phyloP scores from a whole-genome alignment of 139 green algal species.

The Chlorella sp. region DNA sequence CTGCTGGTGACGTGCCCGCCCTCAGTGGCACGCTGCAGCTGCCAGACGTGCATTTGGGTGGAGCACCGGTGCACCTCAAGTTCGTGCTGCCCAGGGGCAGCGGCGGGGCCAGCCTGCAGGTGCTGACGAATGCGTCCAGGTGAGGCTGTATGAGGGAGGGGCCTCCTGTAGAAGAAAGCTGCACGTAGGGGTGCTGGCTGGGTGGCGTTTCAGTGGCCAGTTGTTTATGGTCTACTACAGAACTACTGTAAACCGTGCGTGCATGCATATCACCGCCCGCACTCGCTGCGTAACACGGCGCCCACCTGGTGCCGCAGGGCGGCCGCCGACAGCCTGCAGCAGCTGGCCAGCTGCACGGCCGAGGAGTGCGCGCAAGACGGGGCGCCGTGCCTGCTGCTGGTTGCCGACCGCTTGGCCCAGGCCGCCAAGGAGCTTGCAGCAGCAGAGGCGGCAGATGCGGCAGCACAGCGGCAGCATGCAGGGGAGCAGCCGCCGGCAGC shows the following conservation, averaged over 20 bases:
- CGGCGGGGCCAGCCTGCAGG: background rate
- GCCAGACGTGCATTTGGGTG: background rate
- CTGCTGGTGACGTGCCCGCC: background rate
- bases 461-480: background rate
- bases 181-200: too few species aligned
- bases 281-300: too few species aligned
- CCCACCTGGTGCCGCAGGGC: background rate
- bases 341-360: background rate
- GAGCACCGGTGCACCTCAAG: background rate
- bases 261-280: too few species aligned
- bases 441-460: background rate
- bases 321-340: constrained; percentile 3
- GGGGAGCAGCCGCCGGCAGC: background rate
- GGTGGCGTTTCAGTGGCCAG: too few species aligned
- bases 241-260: too few species aligned
- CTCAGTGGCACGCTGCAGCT: constrained; percentile 19
- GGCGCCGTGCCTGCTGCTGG: constrained; percentile 24
- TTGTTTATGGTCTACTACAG: too few species aligned
- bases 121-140: constrained; percentile 13
- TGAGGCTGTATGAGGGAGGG: background rate
- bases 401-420: background rate
- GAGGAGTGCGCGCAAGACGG: background rate
- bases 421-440: background rate
- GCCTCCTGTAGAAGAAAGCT: background rate
- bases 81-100: constrained; percentile 9